Evolutionary conservation across 208 protist species (phyloP).

Genomic region (Paratrypanosoma confusum): DNA sequence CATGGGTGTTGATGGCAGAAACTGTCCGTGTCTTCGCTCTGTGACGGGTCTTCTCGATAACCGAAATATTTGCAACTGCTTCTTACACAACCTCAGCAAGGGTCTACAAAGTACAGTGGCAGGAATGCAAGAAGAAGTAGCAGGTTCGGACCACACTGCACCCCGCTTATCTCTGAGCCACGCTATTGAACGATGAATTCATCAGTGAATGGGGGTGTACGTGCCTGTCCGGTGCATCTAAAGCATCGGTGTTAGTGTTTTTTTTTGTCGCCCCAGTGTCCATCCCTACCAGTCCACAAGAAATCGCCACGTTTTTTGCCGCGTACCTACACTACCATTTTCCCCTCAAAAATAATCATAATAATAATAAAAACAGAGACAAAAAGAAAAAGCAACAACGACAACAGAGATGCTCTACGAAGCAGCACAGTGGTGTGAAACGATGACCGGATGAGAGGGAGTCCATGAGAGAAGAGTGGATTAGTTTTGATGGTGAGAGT

Average conservation of each 20-base stretch:
- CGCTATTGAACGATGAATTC: too few species aligned
- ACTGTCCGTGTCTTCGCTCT: too few species aligned
- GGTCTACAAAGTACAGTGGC: too few species aligned
- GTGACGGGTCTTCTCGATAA: too few species aligned
- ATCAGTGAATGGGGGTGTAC: too few species aligned
- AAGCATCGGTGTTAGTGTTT: not conserved
- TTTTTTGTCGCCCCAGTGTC: conserved; percentile 2
- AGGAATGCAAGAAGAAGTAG: too few species aligned
- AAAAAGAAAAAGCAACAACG: conserved; percentile 3
- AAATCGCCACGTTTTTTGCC: conserved; percentile 1
- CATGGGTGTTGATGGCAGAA: too few species aligned
- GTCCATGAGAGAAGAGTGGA: not conserved
- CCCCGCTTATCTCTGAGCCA: too few species aligned
- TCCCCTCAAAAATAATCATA: conserved; percentile 1
- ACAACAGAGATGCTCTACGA: not conserved
- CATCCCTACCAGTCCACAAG: conserved; percentile 1
- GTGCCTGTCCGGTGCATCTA: too few species aligned
- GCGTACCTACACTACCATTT: not conserved
- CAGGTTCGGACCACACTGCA: too few species aligned
- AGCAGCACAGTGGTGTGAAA: not conserved
- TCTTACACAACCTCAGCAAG: too few species aligned
- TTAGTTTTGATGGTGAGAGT: not conserved
- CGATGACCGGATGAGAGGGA: conserved; percentile 4
- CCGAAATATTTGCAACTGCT: too few species aligned
- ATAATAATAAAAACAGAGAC: not conserved